Percentiles rank a stretch among this genome's conserved stretches.
Evolutionary conservation across 2,329 filamentous ascomycete species (phyloP).

Genomic region (Diaporthe citri): DNA sequence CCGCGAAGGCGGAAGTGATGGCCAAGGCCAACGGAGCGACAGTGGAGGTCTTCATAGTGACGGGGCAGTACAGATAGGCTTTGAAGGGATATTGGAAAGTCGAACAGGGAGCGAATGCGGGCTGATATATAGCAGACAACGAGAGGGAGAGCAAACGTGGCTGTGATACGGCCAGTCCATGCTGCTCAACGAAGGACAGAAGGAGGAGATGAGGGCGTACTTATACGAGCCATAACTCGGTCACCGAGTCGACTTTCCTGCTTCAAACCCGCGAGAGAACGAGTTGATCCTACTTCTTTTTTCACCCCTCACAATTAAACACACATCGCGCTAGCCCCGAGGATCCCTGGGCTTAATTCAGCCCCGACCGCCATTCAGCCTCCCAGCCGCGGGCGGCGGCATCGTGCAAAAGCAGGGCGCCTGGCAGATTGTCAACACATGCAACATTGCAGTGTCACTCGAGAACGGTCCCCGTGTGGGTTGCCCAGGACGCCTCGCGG

Average conservation of each 20-base stretch:
- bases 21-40: not conserved
- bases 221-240: not conserved
- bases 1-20: not conserved
- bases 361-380: constrained; percentile 23
- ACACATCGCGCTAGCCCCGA: constrained; percentile 15
- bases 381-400: not conserved
- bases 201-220: not conserved
- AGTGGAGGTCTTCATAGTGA: constrained; percentile 16
- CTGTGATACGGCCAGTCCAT: not conserved
- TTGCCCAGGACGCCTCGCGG: constrained; percentile 14
- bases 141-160: not conserved
- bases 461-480: constrained; percentile 12
- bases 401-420: constrained; percentile 1
- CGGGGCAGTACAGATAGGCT: too few relatives aligned
- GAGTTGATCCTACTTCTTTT: constrained; percentile 1
- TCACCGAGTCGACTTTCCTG: not conserved
- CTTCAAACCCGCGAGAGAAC: not conserved
- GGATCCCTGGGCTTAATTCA: constrained; percentile 26
- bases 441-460: constrained; percentile 5
- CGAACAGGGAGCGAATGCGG: not conserved
- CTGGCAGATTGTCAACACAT: constrained; percentile 19
- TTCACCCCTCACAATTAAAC: constrained; percentile 13
- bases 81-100: not conserved
- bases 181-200: constrained; percentile 21
- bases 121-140: not conserved